Base-by-base conservation (phyloP, 805 yeast genomes). In the Metschnikowia anglica region DNA sequence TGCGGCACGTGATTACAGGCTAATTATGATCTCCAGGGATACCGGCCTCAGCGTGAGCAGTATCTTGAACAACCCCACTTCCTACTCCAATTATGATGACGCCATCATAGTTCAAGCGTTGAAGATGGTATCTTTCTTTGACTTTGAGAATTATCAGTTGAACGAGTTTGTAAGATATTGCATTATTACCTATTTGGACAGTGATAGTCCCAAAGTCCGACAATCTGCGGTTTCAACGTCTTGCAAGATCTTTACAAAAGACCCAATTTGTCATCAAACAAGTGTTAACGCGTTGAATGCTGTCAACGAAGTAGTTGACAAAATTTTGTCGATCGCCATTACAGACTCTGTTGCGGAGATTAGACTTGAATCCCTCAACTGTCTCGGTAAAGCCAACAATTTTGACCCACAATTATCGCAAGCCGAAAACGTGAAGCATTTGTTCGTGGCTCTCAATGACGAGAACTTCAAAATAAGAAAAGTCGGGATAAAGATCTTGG, bases 401-500 rank as follows among this genome's bases (percentile, higher is more conserved):
- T 86, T 91, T 60, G 97, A 93, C 56, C 87, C 96, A 0, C 98
- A 93, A 56, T 65, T 93, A 24, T 88, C 97, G 0, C 98, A 93
- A 61, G 95, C 97, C 0, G 95, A 87, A 46, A 90, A 89, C 60
- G 91, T 90, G 24, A 74, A 88, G 41, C 65, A 90, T 11, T 69
- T 93, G 17, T 88, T 91, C 55, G 86, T 90, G 71, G 91, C 97
- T 0, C 68, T 91, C 43, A 87, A 93, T 58, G 99, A 93, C 64
- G 98, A 91, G 62, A 78, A 77, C 2, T 93, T 93, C 58, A 81
- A 80, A 9, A 85, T 93, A 9, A 77, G 96, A 42, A 81, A 85
- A 54, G 85, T 80, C 12, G 85, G 96, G 0, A 79, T 91, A 25
- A 74, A 74, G 37, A 76, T 90, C 9, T 79, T 93, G 45, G 98